phyloP scores from a whole-genome alignment of 768 basidiomycete species.

The Amanita jacksonii region DNA sequence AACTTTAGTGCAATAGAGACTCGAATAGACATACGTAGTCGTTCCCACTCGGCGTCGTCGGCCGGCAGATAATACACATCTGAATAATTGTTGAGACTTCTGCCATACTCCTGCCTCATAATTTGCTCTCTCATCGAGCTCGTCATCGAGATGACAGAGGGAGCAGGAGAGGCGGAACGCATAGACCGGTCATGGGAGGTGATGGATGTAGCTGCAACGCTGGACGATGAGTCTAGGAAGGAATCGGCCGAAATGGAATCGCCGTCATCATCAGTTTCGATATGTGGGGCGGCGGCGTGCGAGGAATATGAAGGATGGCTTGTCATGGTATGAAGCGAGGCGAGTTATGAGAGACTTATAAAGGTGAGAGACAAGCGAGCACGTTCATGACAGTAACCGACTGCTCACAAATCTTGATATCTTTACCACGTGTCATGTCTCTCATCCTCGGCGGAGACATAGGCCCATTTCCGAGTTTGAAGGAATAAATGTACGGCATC shows the following conservation, averaged over 20 bases:
- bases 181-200: slow-evolving; percentile 53
- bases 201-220: slow-evolving; percentile 32
- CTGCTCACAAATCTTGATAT: background rate
- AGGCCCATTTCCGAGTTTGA: background rate
- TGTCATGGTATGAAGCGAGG: background rate
- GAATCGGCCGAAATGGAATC: slow-evolving; percentile 35
- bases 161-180: slow-evolving; percentile 56
- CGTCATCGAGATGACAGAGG: slow-evolving; percentile 62
- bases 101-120: slow-evolving; percentile 58
- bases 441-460: background rate
- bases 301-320: background rate
- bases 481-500: no score
- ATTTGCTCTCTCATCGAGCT: slow-evolving; percentile 50
- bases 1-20: slow-evolving; percentile 3
- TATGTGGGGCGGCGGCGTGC: background rate
- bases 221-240: slow-evolving; percentile 27
- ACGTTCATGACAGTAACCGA: slow-evolving; percentile 2
- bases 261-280: slow-evolving; percentile 27
- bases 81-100: slow-evolving; percentile 67
- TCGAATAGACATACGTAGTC: slow-evolving; percentile 41
- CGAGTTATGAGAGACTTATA: background rate
- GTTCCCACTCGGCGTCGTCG: slow-evolving; percentile 65
- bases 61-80: slow-evolving; percentile 73
- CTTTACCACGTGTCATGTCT: background rate
- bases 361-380: background rate